Evolutionary conservation across 2,329 filamentous ascomycete genomes (phyloP).

Genomic region (Pseudogymnoascus sp.): DNA sequence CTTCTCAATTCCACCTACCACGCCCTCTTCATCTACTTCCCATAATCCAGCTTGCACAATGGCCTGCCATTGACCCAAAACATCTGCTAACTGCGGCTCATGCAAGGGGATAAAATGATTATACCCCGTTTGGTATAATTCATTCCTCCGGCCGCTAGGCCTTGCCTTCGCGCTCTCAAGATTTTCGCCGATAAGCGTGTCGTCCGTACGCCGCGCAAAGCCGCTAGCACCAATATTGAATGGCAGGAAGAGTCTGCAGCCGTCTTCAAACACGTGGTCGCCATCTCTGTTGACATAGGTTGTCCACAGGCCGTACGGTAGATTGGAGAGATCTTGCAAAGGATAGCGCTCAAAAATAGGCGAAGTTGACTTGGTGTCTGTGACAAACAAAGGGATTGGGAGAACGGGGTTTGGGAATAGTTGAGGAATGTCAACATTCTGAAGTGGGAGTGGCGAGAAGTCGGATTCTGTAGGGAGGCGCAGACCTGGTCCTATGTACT

Average conservation of each 20-base stretch:
- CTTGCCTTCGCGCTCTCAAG: not conserved
- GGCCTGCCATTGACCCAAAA: constrained; percentile 23
- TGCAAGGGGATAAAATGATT: constrained; percentile 15
- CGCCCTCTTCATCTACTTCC: constrained; percentile 23
- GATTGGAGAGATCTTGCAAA: constrained; percentile 9
- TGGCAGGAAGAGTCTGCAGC: constrained; percentile 12
- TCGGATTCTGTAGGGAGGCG: constrained; percentile 8
- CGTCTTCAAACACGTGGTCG: constrained; percentile 12
- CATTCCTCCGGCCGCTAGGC: constrained; percentile 9
- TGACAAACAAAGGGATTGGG: constrained; percentile 14
- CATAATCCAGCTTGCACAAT: constrained; percentile 25
- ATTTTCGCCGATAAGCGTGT: constrained; percentile 12
- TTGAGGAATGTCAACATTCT: not conserved
- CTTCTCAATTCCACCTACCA: constrained; percentile 26
- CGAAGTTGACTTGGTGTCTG: constrained; percentile 12
- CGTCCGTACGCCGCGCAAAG: constrained; percentile 13
- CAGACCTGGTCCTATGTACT: constrained; percentile 13
- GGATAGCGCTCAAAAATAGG: constrained; percentile 11
- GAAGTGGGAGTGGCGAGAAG: constrained; percentile 5
- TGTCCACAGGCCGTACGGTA: constrained; percentile 13
- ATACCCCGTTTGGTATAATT: constrained; percentile 19
- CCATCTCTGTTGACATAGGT: not conserved
- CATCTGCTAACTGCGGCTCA: constrained; percentile 22
- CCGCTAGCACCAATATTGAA: constrained; percentile 10
- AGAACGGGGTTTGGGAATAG: not conserved